These are phyloP conservation scores for Penicillium olsonii DNA, from an alignment of 2,329 filamentous ascomycete species.

Conservation along the genomic window DNA sequence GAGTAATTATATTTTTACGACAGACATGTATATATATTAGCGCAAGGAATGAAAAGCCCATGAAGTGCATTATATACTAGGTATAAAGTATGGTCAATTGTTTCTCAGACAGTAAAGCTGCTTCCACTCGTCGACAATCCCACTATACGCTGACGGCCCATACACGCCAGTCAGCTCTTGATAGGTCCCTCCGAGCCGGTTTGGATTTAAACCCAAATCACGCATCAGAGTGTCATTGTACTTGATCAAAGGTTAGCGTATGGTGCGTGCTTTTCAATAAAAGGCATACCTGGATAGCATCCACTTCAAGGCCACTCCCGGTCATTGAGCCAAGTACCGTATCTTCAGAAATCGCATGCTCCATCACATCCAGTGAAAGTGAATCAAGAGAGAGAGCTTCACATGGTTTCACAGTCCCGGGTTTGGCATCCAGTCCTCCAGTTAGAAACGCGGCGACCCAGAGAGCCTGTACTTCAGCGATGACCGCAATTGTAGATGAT, in stretches of 20 bases:
- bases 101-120: neutral
- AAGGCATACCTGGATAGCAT: slow-evolving; percentile 22
- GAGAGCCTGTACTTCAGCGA: slow-evolving; percentile 28
- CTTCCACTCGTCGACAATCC: slow-evolving; percentile 30
- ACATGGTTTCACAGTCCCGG: neutral
- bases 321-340: slow-evolving; percentile 23
- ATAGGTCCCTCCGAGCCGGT: slow-evolving; percentile 20
- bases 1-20: no score
- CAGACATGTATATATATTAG: no score
- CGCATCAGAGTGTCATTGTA: slow-evolving; percentile 29
- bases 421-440: slow-evolving; percentile 17
- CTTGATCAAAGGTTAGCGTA: slow-evolving; percentile 9
- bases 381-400: neutral
- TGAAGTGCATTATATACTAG: no score
- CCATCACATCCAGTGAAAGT: slow-evolving; percentile 9
- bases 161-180: slow-evolving; percentile 26
- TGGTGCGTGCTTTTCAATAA: no score
- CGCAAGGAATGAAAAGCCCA: no score
- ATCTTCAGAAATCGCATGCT: slow-evolving; percentile 22
- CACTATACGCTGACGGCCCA: slow-evolving; percentile 23
- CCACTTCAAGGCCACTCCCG: slow-evolving; percentile 20
- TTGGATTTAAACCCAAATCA: slow-evolving; percentile 26
- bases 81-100: no score
- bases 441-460: slow-evolving; percentile 28
- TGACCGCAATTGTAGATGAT: slow-evolving; percentile 22